Evolutionary conservation across 352 stramenopile species (phyloP), one percentile per base, ranked within the genome.

Genomic region (Pythium pyrilobum): DNA sequence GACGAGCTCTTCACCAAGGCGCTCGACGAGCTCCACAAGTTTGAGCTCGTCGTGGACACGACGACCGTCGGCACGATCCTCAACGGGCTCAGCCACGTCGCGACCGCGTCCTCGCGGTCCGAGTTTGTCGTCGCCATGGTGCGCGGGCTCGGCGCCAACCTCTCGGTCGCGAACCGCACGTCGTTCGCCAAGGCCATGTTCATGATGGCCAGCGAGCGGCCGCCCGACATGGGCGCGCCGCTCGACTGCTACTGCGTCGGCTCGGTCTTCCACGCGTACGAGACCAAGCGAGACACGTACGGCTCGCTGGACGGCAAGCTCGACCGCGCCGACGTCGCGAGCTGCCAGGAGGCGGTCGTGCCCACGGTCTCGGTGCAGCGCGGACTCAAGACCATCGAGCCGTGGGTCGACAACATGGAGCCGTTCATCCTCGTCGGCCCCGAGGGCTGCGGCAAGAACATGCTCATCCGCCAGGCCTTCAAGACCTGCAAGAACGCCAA

Each of bases 391-490:
- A 75, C 89, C 20, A 81, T 98, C 20, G 72, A 89, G 43, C 85
- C 85, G 15, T 98, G 94, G 94, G 86, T 98, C 4, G 80, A 97
- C 8, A 74, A 77, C 21, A 91, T 94, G 76, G 87, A 97, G 62
- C 94, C 94, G 15, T 98, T 98, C 62, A 96, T 98, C 41, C 67
- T 98, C 6, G 94, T 98, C 1, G 94, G 94, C 0, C 94, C 94
- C 0, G 85, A 98, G 66, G 94, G 94, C 38, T 96, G 87, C 34
- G 94, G 94, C 42, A 98, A 98, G 69, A 94, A 96, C 52, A 96
- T 97, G 82, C 69, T 98, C 23, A 96, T 98, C 29, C 81, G 85
- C 5, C 77, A 98, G 52, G 91, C 86, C 0, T 97, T 97, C 40
- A 68, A 72, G 34, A 81, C 69, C n/a, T 60, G 85, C 45, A 88